Evolutionary conservation across 2,329 filamentous ascomycete species (phyloP).

Genomic region (Pseudopithomyces maydicus): DNA sequence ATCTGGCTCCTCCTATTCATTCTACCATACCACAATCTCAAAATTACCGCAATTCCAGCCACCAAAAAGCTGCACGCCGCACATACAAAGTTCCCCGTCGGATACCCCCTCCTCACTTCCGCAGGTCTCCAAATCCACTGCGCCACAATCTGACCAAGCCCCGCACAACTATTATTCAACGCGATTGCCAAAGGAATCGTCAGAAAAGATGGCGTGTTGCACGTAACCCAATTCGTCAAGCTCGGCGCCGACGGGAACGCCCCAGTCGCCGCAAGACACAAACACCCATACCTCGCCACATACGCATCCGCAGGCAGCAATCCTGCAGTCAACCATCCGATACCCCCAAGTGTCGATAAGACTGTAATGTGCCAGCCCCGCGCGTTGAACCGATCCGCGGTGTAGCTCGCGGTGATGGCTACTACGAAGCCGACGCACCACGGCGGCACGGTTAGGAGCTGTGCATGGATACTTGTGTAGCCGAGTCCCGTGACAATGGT

Average conservation of each 20-base stretch:
- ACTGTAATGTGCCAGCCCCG: conserved; percentile 26
- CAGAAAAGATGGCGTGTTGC: conserved; percentile 44
- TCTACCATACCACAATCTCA: conserved; percentile 34
- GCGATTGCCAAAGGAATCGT: conserved; percentile 47
- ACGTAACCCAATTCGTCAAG: conserved; percentile 47
- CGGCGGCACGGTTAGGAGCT: conserved; percentile 47
- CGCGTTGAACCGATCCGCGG: conserved; percentile 28
- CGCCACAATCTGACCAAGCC: conserved; percentile 46
- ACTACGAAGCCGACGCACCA: conserved; percentile 42
- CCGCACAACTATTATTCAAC: conserved; percentile 45
- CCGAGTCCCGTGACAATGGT: conserved; percentile 52
- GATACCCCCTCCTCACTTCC: conserved; percentile 39
- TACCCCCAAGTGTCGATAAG: conserved; percentile 33
- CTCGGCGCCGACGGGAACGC: conserved; percentile 45
- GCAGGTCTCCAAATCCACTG: conserved; percentile 48
- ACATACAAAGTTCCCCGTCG: conserved; percentile 49
- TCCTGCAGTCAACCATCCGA: conserved; percentile 40
- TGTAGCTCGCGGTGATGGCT: conserved; percentile 26
- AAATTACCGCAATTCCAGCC: conserved; percentile 23
- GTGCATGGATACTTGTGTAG: conserved; percentile 47
- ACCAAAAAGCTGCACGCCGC: conserved; percentile 45
- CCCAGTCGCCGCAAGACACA: conserved; percentile 45
- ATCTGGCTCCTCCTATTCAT: conserved; percentile 25
- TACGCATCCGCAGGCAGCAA: conserved; percentile 30
- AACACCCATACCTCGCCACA: conserved; percentile 40